phyloP scores from a whole-genome alignment of 1,284 basidiomycete species.

The Pyrrhoderma lamaoense region DNA sequence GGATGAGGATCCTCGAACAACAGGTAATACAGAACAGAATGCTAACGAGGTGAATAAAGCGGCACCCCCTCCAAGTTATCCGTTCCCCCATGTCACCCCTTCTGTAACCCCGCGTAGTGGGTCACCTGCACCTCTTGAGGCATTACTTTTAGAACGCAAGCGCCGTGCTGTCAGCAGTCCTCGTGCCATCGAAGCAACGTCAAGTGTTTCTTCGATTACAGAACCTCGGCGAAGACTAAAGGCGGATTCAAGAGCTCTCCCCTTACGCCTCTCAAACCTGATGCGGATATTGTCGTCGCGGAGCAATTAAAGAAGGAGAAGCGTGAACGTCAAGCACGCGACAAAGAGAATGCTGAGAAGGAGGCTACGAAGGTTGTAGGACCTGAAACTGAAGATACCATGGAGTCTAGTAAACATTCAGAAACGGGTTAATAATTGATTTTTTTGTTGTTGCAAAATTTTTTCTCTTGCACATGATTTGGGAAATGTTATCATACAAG shows the following conservation, averaged over 20 bases:
- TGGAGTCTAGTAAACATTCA: no score
- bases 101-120: slow-evolving; percentile 27
- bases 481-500: no score
- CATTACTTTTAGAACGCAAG: slow-evolving; percentile 45
- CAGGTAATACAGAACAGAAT: no score
- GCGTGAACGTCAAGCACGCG: slow-evolving; percentile 1
- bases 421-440: no score
- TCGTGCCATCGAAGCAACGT: slow-evolving; percentile 12
- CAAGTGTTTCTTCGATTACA: slow-evolving; percentile 17
- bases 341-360: background rate
- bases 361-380: background rate
- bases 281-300: slow-evolving; percentile 12
- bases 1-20: no score
- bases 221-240: slow-evolving; percentile 34
- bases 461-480: no score
- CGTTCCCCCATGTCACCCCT: background rate
- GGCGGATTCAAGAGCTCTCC: slow-evolving; percentile 66
- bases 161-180: slow-evolving; percentile 28
- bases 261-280: slow-evolving; percentile 19
- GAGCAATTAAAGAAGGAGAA: slow-evolving; percentile 14
- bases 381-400: background rate
- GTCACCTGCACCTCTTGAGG: slow-evolving; percentile 52
- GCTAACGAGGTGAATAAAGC: background rate
- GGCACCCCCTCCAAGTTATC: background rate
- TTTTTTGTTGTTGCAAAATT: no score